Percentiles rank a stretch among this genome's conserved stretches.
These are phyloP conservation scores for Cunninghamia lanceolata DNA, from an alignment of 75 land plant species.

Conservation along the genomic window DNA sequence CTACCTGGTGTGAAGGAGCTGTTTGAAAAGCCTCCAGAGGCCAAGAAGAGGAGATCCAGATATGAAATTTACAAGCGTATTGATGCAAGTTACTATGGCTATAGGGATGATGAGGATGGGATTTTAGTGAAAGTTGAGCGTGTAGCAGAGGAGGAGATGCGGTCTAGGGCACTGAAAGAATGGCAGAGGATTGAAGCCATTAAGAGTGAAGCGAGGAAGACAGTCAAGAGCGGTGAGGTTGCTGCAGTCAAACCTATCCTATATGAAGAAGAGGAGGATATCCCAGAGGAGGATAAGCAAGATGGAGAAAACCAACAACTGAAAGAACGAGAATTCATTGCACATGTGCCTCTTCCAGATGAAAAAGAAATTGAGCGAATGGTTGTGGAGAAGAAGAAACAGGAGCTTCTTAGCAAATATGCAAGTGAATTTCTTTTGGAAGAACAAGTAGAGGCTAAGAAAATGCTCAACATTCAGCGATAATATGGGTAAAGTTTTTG, in stretches of 20 bases:
- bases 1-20: constrained; percentile 92
- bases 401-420: constrained; percentile 86
- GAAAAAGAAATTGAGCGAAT: constrained; percentile 92
- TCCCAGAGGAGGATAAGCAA: constrained; percentile 38
- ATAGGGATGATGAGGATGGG: constrained; percentile 96
- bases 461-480: constrained; percentile 77
- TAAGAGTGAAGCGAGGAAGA: constrained; percentile 70
- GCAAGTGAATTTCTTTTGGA: constrained; percentile 67
- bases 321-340: constrained; percentile 70
- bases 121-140: constrained; percentile 72
- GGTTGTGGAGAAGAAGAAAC: constrained; percentile 95
- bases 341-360: constrained; percentile 92
- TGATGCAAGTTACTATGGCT: constrained; percentile 94
- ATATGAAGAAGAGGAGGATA: constrained; percentile 65
- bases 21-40: constrained; percentile 89
- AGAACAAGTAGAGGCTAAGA: constrained; percentile 87
- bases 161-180: constrained; percentile 55
- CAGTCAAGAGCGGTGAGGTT: constrained; percentile 86
- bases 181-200: constrained; percentile 67
- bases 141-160: constrained; percentile 66
- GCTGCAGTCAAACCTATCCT: constrained; percentile 37
- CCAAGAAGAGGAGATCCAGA: constrained; percentile 64
- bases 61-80: constrained; percentile 94
- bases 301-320: constrained; percentile 28
- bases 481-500: constrained; percentile 16